Conservation (phyloP, 1,284 basidiomycete genomes). For the Apiotrichum mycotoxinovorans region DNA sequence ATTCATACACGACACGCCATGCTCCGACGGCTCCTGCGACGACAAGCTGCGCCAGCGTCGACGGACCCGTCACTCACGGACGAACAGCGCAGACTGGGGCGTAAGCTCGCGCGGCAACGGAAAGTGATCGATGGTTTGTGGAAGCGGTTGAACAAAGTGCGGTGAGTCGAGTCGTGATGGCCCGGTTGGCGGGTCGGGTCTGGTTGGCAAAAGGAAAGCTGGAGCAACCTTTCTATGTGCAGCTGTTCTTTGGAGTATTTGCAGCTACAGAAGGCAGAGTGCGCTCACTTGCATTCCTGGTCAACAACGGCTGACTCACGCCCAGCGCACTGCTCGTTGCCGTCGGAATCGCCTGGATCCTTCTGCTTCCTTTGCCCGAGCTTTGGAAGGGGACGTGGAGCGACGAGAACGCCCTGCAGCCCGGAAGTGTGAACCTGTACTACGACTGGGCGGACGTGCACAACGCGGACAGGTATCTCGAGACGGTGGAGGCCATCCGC, state of each 20-base stretch:
- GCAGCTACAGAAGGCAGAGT: too few species aligned
- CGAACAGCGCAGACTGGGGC: conserved; percentile 11
- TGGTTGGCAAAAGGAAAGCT: too few species aligned
- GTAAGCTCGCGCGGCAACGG: conserved; percentile 10
- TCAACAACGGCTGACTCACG: too few species aligned
- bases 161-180: too few species aligned
- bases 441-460: conserved; percentile 87
- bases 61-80: conserved; percentile 2
- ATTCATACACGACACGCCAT: not conserved
- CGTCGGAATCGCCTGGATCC: conserved; percentile 69
- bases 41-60: not conserved
- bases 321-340: conserved; percentile 53
- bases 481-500: conserved; percentile 61
- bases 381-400: conserved; percentile 73
- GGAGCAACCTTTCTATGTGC: too few species aligned
- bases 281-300: too few species aligned
- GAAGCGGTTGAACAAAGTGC: conserved; percentile 2
- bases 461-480: conserved; percentile 71
- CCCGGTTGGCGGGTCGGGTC: too few species aligned
- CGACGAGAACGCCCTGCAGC: conserved; percentile 90
- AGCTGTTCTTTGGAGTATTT: too few species aligned
- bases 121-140: conserved; percentile 1
- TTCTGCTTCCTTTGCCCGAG: conserved; percentile 62
- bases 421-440: conserved; percentile 79
- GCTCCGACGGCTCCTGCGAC: not conserved